Evolutionary conservation across 305 asterid genomes (phyloP).

Genomic region (Plantago lanceolata): DNA sequence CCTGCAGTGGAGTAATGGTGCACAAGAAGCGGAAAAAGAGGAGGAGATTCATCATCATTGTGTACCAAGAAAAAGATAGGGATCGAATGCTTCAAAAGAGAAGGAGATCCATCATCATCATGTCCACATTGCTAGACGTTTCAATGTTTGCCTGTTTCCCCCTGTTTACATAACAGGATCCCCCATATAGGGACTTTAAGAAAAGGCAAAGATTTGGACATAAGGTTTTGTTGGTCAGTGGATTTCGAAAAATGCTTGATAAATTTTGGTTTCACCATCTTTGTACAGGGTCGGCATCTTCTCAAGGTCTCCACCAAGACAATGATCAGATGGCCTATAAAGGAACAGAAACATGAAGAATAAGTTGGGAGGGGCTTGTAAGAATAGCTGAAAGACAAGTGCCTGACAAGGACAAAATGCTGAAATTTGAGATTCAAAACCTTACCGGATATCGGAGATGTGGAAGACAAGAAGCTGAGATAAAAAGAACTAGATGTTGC

Average conservation of each 20-base stretch:
- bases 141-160: constrained; percentile 5
- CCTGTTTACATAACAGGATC: background rate
- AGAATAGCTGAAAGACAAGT: constrained; percentile 19
- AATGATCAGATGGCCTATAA: constrained; percentile 17
- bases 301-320: constrained; percentile 7
- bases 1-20: background rate
- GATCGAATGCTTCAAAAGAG: too few species aligned
- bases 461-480: constrained; percentile 37
- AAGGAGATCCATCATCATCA: background rate
- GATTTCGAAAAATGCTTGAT: background rate
- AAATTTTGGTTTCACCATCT: constrained; percentile 1
- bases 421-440: constrained; percentile 27
- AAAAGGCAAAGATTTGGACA: background rate
- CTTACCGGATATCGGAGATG: constrained; percentile 32
- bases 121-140: background rate
- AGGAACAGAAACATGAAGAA: constrained; percentile 19
- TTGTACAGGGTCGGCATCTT: constrained; percentile 3
- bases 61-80: too few species aligned
- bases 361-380: constrained; percentile 7
- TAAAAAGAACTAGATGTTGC: constrained; percentile 30
- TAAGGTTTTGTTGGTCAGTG: constrained; percentile 5
- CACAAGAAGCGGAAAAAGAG: background rate
- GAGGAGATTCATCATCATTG: background rate
- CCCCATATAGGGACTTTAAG: constrained; percentile 1
- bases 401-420: constrained; percentile 19